These are phyloP conservation scores for Viridothelium virens DNA, from an alignment of 495 filamentous ascomycete species.

Conservation along the genomic window DNA sequence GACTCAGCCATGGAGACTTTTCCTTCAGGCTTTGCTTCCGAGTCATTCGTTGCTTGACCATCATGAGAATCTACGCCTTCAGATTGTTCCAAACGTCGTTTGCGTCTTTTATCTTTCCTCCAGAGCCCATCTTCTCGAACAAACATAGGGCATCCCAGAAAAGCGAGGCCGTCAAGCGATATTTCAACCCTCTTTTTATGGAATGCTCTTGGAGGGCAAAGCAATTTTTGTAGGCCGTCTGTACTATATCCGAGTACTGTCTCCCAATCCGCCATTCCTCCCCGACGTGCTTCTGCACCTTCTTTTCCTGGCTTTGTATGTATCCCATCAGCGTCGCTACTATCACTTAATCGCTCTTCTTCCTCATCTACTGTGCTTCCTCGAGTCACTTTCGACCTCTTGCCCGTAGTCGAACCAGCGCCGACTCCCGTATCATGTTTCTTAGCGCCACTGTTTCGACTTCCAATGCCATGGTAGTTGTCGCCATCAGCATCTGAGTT, in stretches of 20 bases:
- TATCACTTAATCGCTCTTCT: background rate
- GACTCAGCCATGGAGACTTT: conserved; percentile 8
- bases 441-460: background rate
- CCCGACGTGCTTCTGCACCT: background rate
- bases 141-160: conserved; percentile 81
- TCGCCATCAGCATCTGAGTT: background rate
- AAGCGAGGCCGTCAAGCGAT: conserved; percentile 72
- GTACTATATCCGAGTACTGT: conserved; percentile 67
- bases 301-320: background rate
- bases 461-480: background rate
- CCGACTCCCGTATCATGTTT: background rate
- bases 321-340: background rate
- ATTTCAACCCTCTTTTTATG: conserved; percentile 85
- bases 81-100: conserved; percentile 48
- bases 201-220: conserved; percentile 71
- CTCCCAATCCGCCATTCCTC: conserved; percentile 53
- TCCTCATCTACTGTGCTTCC: conserved; percentile 1
- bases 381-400: background rate
- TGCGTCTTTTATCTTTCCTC: conserved; percentile 59
- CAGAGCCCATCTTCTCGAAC: conserved; percentile 78
- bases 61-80: conserved; percentile 15
- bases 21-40: conserved; percentile 2
- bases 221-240: conserved; percentile 71
- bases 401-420: background rate
- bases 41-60: background rate